phyloP scores from a whole-genome alignment of 2,329 filamentous ascomycete genomes.

The Tolypocladium capitatum region DNA sequence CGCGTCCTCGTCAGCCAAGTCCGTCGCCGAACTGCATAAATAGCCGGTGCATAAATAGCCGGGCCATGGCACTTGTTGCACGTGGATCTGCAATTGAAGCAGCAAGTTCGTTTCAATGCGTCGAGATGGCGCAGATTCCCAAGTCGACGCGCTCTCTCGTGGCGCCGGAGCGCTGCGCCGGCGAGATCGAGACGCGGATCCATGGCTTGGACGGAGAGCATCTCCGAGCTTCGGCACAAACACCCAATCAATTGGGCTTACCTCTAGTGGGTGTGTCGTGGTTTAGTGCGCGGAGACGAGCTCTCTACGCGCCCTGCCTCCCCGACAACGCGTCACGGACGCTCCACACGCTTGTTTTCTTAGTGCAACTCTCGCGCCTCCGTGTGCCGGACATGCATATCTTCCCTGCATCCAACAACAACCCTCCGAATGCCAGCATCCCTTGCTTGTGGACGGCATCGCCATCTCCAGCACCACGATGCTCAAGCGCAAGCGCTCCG shows the following conservation, averaged over 20 bases:
- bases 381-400: too few species aligned
- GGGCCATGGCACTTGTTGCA: neutral
- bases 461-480: constrained; percentile 24
- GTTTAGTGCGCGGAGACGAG: too few species aligned
- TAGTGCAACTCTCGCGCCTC: neutral
- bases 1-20: too few species aligned
- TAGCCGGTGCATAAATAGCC: neutral
- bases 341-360: neutral
- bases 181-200: too few species aligned
- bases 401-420: too few species aligned
- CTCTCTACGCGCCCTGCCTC: too few species aligned
- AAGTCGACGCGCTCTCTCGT: constrained; percentile 30
- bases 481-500: constrained; percentile 52
- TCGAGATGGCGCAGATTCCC: constrained; percentile 18
- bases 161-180: constrained; percentile 25
- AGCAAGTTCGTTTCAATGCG: neutral
- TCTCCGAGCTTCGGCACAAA: too few species aligned
- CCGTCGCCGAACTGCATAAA: neutral
- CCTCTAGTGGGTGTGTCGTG: too few species aligned
- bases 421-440: neutral
- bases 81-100: too few species aligned
- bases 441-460: neutral
- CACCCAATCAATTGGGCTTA: too few species aligned
- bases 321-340: too few species aligned
- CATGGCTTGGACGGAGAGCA: too few species aligned